Evolutionary conservation across 352 stramenopile genomes (phyloP).

Genomic region (Pythium vanterpoolii): DNA sequence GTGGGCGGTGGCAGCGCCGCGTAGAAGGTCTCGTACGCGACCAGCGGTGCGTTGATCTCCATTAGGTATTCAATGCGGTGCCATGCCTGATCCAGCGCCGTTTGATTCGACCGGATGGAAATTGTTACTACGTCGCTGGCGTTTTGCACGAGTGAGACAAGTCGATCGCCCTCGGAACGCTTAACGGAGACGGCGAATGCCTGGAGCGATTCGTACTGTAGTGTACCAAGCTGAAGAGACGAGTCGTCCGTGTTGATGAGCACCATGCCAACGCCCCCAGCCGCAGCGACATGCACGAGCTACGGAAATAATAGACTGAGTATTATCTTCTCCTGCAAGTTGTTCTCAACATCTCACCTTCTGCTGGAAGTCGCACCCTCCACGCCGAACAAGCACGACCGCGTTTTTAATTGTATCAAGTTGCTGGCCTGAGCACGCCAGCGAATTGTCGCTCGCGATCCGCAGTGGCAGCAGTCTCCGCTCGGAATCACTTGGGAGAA

Average conservation of each 20-base stretch:
- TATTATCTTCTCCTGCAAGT: neutral
- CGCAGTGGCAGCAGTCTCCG: neutral
- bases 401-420: neutral
- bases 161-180: slow-evolving; percentile 3
- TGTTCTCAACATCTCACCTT: slow-evolving; percentile 6
- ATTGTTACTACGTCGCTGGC: neutral
- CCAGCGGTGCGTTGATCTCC: slow-evolving; percentile 12
- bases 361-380: slow-evolving; percentile 19
- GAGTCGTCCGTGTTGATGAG: slow-evolving; percentile 20
- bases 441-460: neutral
- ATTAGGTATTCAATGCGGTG: slow-evolving; percentile 11
- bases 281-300: slow-evolving; percentile 13
- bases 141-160: neutral
- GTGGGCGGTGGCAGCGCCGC: neutral
- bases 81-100: slow-evolving; percentile 3
- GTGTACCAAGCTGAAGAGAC: slow-evolving; percentile 8
- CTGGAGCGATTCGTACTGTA: slow-evolving; percentile 9
- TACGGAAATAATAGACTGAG: neutral
- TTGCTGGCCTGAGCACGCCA: neutral
- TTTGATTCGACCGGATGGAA: neutral
- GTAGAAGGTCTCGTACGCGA: slow-evolving; percentile 16
- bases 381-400: slow-evolving; percentile 16
- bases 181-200: slow-evolving; percentile 12
- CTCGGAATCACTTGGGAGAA: neutral
- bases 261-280: slow-evolving; percentile 13